A percentile compares a stretch with the other conserved stretches of the same genome.
Evolutionary conservation across 2,329 filamentous ascomycete genomes (phyloP).

Genomic region (Penicillium sp.): DNA sequence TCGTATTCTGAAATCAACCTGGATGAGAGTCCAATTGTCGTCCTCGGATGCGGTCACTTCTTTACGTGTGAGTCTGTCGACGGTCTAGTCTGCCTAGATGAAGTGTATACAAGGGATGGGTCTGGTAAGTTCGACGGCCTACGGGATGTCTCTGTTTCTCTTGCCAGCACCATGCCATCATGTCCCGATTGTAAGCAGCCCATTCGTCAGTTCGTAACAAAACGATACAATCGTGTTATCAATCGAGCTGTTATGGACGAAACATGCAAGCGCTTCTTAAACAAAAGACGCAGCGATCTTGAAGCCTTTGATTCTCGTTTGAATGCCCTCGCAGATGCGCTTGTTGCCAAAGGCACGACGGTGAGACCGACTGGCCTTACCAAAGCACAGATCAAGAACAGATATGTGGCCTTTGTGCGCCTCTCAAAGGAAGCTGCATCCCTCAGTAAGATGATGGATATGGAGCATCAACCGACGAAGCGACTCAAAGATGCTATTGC

Average conservation of each 20-base stretch:
- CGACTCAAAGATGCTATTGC: too few species aligned
- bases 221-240: too few species aligned
- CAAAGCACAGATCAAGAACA: not conserved
- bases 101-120: conserved; percentile 13
- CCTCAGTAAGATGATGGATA: too few species aligned
- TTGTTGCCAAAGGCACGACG: not conserved
- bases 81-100: conserved; percentile 12
- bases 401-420: too few species aligned
- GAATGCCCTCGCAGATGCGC: too few species aligned
- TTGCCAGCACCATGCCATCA: conserved; percentile 7
- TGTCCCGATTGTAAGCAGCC: conserved; percentile 15
- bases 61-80: conserved; percentile 17
- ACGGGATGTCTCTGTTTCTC: conserved; percentile 11
- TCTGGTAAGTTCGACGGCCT: conserved; percentile 14
- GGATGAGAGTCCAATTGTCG: conserved; percentile 12
- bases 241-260: too few species aligned
- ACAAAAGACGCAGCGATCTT: too few species aligned
- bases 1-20: conserved; percentile 14
- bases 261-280: too few species aligned
- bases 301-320: too few species aligned
- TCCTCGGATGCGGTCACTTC: conserved; percentile 15
- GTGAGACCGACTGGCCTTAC: not conserved
- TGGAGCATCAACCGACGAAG: too few species aligned
- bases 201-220: conserved; percentile 7
- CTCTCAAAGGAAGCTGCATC: too few species aligned